Percentiles rank a stretch among this genome's conserved stretches.
phyloP scores from a whole-genome alignment of 2,329 filamentous ascomycete genomes.

The Fusarium drepaniforme region DNA sequence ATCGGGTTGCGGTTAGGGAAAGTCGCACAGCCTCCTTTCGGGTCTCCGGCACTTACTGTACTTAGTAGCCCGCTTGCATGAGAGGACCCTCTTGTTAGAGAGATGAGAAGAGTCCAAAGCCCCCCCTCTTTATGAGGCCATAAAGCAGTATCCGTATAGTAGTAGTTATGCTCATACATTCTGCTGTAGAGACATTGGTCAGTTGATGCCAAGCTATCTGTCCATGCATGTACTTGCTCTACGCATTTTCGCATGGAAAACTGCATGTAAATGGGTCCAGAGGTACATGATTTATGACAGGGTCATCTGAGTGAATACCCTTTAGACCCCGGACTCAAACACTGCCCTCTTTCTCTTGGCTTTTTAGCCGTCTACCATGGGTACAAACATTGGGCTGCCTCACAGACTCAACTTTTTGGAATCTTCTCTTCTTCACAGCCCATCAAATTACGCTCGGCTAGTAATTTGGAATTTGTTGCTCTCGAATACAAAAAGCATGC shows the following conservation, averaged over 20 bases:
- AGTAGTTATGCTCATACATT: not conserved
- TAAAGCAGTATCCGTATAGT: not conserved
- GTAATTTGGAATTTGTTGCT: not conserved
- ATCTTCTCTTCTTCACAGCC: not conserved
- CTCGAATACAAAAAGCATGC: conserved; percentile 9
- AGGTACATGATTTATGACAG: not conserved
- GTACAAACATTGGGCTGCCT: conserved; percentile 19
- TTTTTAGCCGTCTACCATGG: not conserved
- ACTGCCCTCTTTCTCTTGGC: not conserved
- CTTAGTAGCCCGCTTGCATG: not conserved
- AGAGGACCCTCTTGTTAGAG: not conserved
- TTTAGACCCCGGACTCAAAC: not conserved
- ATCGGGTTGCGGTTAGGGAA: conserved; percentile 3
- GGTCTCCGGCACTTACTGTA: not conserved
- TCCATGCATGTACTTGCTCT: conserved; percentile 1
- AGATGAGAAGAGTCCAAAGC: not conserved
- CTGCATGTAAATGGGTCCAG: not conserved
- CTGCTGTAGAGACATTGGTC: not conserved
- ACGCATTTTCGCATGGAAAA: not conserved
- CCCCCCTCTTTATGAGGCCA: not conserved
- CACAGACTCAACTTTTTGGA: not conserved
- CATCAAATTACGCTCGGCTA: not conserved
- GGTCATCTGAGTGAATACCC: not conserved
- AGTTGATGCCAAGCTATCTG: not conserved
- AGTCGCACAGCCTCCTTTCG: conserved; percentile 30